These are phyloP conservation scores for Saussurea involucrata DNA, from an alignment of 129 eudicot species.

Conservation along the genomic window DNA sequence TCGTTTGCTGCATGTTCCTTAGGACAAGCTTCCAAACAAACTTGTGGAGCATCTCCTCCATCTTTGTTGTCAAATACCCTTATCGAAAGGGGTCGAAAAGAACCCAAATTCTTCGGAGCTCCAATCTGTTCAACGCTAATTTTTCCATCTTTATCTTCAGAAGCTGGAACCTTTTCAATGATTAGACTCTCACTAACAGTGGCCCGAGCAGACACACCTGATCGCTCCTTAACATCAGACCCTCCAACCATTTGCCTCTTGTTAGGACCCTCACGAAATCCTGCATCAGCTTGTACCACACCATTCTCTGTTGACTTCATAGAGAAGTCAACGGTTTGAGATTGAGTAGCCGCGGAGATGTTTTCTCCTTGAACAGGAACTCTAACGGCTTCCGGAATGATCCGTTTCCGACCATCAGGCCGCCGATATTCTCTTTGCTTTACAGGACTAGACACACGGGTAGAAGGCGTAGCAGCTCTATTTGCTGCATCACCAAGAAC, in stretches of 20 bases:
- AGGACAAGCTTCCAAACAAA: constrained; percentile 81
- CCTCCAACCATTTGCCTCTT: constrained; percentile 53
- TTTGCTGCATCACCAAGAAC: constrained; percentile 37
- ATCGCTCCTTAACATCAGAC: constrained; percentile 52
- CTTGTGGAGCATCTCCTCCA: constrained; percentile 53
- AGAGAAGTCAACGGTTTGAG: constrained; percentile 51
- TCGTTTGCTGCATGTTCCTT: constrained; percentile 84
- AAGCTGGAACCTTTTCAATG: constrained; percentile 73
- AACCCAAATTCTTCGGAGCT: constrained; percentile 30
- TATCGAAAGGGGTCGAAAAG: constrained; percentile 45
- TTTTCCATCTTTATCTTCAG: constrained; percentile 57
- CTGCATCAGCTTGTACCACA: constrained; percentile 23
- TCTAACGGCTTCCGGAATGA: constrained; percentile 94
- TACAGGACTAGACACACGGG: constrained; percentile 71
- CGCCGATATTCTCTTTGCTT: constrained; percentile 96
- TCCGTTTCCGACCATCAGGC: constrained; percentile 94
- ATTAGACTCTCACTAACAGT: constrained; percentile 83
- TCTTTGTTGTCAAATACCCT: constrained; percentile 72
- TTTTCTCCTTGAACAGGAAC: constrained; percentile 60
- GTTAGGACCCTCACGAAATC: constrained; percentile 44
- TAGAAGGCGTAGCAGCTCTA: constrained; percentile 33
- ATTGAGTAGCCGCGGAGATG: constrained; percentile 36
- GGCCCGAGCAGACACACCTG: constrained; percentile 77
- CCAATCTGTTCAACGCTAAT: constrained; percentile 53
- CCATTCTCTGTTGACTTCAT: constrained; percentile 46